Evolutionary conservation across 495 filamentous ascomycete genomes (phyloP).

Genomic region (Geopyxis carbonaria): DNA sequence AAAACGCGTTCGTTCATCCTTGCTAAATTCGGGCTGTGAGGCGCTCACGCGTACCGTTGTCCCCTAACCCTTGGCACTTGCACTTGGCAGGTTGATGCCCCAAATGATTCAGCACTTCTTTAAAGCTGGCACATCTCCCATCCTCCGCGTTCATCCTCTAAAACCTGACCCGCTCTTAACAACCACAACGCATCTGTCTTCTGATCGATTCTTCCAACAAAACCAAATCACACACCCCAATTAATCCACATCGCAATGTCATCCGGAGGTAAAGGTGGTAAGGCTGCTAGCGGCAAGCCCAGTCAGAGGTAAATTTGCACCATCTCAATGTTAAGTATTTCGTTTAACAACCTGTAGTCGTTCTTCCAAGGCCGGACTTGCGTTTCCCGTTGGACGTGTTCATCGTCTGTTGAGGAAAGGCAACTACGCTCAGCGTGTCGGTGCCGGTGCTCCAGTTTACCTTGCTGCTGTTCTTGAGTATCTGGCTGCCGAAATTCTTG

Average conservation of each 20-base stretch:
- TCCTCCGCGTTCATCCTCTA: not conserved
- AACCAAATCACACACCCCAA: constrained; percentile 18
- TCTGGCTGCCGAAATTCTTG: constrained; percentile 94
- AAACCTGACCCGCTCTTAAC: constrained; percentile 24
- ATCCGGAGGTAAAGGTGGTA: constrained; percentile 27
- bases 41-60: no score
- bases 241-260: constrained; percentile 24
- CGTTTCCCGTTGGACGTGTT: constrained; percentile 98
- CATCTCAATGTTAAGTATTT: constrained; percentile 12
- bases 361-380: constrained; percentile 97
- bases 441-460: constrained; percentile 78
- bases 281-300: constrained; percentile 25
- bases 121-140: constrained; percentile 27
- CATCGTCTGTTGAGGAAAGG: constrained; percentile 99
- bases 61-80: no score
- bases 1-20: no score
- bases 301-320: constrained; percentile 23
- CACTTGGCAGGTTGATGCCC: no score
- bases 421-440: constrained; percentile 90
- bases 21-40: no score
- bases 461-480: constrained; percentile 97
- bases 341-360: constrained; percentile 44
- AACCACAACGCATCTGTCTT: constrained; percentile 5
- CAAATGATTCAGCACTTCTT: no score
- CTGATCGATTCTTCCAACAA: constrained; percentile 22